These are phyloP conservation scores for Penstemon davidsonii DNA, from an alignment of 257 asterid genomes.

Conservation along the genomic window DNA sequence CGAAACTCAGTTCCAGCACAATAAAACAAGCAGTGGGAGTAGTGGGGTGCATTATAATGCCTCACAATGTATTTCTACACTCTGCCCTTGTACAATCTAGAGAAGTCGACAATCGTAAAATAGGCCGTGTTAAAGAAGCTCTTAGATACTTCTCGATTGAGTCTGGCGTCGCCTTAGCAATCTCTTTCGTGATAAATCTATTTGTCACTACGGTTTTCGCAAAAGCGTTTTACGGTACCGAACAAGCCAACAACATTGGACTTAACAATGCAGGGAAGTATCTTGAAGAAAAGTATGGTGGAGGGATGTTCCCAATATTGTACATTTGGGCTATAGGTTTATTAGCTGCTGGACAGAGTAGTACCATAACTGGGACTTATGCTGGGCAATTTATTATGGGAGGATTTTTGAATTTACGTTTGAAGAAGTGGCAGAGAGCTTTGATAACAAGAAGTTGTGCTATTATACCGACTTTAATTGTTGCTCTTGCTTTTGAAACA, in stretches of 20 bases:
- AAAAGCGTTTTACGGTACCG: slow-evolving; percentile 72
- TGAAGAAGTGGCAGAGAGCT: slow-evolving; percentile 81
- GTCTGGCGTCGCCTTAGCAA: slow-evolving; percentile 57
- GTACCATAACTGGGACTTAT: slow-evolving; percentile 79
- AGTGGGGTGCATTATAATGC: slow-evolving; percentile 86
- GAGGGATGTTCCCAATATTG: slow-evolving; percentile 65
- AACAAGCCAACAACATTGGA: slow-evolving; percentile 59
- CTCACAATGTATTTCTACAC: slow-evolving; percentile 78
- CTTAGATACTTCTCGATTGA: slow-evolving; percentile 73
- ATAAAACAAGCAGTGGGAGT: slow-evolving; percentile 79
- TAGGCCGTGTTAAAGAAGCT: slow-evolving; percentile 72
- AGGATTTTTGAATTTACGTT: slow-evolving; percentile 59
- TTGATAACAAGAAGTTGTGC: slow-evolving; percentile 76
- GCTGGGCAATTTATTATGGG: slow-evolving; percentile 90
- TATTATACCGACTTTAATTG: slow-evolving; percentile 65
- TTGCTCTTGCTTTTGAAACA: slow-evolving; percentile 69
- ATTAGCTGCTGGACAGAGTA: slow-evolving; percentile 83
- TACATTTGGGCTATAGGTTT: slow-evolving; percentile 84
- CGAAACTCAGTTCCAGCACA: slow-evolving; percentile 71
- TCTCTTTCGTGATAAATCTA: slow-evolving; percentile 68
- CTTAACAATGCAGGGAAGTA: slow-evolving; percentile 75
- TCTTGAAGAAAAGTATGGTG: slow-evolving; percentile 75
- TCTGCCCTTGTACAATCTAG: slow-evolving; percentile 82
- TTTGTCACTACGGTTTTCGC: slow-evolving; percentile 80
- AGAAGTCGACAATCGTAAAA: slow-evolving; percentile 54